Percentiles rank a stretch among this genome's conserved stretches.
Evolutionary conservation across 2,329 filamentous ascomycete genomes (phyloP).

Genomic region (Colletotrichum echinochloae): DNA sequence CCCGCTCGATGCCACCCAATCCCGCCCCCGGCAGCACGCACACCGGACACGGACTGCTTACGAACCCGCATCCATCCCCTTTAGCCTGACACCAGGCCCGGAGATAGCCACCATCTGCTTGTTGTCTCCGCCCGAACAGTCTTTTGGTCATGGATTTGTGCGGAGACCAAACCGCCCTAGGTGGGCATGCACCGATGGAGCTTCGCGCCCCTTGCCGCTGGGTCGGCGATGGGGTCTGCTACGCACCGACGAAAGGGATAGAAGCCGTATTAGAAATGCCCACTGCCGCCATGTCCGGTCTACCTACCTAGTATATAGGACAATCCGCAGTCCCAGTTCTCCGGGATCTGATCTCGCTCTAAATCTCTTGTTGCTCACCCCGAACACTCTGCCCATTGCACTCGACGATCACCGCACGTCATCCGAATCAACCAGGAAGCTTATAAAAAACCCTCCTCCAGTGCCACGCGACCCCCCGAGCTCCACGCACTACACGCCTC

Average conservation of each 20-base stretch:
- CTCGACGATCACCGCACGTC: constrained; percentile 12
- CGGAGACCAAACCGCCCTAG: constrained; percentile 33
- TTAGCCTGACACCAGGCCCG: constrained; percentile 20
- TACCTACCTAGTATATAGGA: constrained; percentile 34
- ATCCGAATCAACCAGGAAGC: constrained; percentile 1
- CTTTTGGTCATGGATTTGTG: constrained; percentile 24
- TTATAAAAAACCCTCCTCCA: too few relatives aligned
- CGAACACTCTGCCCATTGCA: constrained; percentile 2
- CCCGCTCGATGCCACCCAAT: background rate
- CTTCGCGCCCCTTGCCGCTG: constrained; percentile 19
- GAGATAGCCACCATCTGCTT: constrained; percentile 28
- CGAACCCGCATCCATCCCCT: background rate
- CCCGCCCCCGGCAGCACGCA: background rate
- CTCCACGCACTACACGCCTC: background rate
- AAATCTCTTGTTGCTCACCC: constrained; percentile 23
- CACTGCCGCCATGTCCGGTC: constrained; percentile 18
- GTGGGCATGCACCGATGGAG: constrained; percentile 25
- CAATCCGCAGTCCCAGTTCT: constrained; percentile 20
- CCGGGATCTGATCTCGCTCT: constrained; percentile 27
- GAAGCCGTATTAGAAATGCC: constrained; percentile 33
- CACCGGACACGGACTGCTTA: background rate
- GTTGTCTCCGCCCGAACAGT: constrained; percentile 18
- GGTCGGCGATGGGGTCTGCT: constrained; percentile 29
- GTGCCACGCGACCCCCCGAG: too few relatives aligned
- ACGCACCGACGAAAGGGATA: constrained; percentile 33